Evolutionary conservation across 208 protist genomes (phyloP), one percentile per base, ranked within the genome.

Genomic region (Phytomonas francai): DNA sequence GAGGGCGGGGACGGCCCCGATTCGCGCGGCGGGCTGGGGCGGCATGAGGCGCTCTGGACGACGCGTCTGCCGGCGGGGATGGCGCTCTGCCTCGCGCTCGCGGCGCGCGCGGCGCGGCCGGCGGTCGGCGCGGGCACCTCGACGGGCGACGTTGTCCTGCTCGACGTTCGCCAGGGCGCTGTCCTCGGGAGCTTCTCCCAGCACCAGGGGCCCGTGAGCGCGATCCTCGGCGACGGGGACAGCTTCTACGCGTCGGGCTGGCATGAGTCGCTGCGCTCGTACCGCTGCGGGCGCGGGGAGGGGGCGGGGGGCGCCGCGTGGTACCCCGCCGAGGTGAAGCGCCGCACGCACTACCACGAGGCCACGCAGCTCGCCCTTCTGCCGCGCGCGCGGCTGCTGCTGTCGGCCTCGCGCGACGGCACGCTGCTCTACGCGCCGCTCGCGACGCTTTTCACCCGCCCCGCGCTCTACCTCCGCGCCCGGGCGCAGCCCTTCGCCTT

Each of bases 341-440:
- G 90, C 0, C 90, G 90, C 62, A 93, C 87, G 49, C 90, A 96
- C 65, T 93, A 96, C 76, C 90, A 96, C 66, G 90, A 96, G 73
- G 82, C 83, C 30, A 89, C 68, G 49, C 79, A 93, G 67, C 71
- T 96, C 31, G 31, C 70, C 4, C 16, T 92, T 30, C 31, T 88
- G 57, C 64, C 78, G 14, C 73, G 73, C 30, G 74, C 67, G 12
- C 80, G 88, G 71, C 74, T 93, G 14, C 63, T 96, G n/a, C 69
- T 96, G 25, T 96, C 90, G 22, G 81, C 86, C 9, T 59, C 86
- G 12, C 83, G 88, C 22, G 90, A 96, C 65, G 87, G 87, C 63
- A 95, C 90, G 30, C 49, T 95, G 7, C 59, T 95, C 71, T 95
- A 89, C 69, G 65, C 84, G 14, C 73, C 84, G 42, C 32, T 81